Evolutionary conservation across 306 rosid species (phyloP).

Genomic region (Trifolium pratense): DNA sequence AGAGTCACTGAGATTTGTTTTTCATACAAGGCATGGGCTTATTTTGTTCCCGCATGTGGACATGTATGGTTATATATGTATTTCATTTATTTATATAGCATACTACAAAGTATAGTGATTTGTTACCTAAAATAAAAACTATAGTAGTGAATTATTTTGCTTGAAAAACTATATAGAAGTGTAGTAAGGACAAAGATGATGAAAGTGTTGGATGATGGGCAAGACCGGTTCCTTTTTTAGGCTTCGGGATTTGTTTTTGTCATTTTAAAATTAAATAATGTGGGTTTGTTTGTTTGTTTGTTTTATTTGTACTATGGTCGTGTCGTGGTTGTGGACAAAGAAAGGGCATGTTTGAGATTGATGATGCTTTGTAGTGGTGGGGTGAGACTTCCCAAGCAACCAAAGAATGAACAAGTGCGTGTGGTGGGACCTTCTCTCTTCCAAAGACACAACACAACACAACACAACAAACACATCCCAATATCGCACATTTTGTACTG

Average conservation of each 20-base stretch:
- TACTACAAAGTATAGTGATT: conserved; percentile 32
- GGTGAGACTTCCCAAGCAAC: conserved; percentile 54
- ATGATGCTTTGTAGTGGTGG: conserved; percentile 46
- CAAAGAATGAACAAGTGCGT: conserved; percentile 49
- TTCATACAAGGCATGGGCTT: conserved; percentile 60
- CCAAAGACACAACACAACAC: conserved; percentile 24
- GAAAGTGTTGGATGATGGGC: conserved; percentile 59
- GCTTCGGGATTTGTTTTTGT: conserved; percentile 52
- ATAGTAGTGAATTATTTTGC: too few relatives aligned
- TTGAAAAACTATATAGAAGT: too few relatives aligned
- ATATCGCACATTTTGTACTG: conserved; percentile 55
- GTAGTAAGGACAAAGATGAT: conserved; percentile 43
- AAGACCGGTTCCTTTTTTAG: conserved; percentile 54
- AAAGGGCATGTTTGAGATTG: conserved; percentile 58
- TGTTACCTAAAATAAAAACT: background rate
- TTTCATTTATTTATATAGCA: too few relatives aligned
- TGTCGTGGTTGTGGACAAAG: conserved; percentile 51
- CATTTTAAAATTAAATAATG: background rate
- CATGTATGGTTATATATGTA: conserved; percentile 7
- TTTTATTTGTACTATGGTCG: conserved; percentile 15
- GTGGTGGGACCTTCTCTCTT: conserved; percentile 57
- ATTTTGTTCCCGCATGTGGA: conserved; percentile 55
- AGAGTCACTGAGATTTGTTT: conserved; percentile 32
- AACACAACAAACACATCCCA: conserved; percentile 53
- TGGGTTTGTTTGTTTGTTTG: conserved; percentile 20